phyloP scores from a whole-genome alignment of 768 basidiomycete genomes.

The Calvatia gigantea region DNA sequence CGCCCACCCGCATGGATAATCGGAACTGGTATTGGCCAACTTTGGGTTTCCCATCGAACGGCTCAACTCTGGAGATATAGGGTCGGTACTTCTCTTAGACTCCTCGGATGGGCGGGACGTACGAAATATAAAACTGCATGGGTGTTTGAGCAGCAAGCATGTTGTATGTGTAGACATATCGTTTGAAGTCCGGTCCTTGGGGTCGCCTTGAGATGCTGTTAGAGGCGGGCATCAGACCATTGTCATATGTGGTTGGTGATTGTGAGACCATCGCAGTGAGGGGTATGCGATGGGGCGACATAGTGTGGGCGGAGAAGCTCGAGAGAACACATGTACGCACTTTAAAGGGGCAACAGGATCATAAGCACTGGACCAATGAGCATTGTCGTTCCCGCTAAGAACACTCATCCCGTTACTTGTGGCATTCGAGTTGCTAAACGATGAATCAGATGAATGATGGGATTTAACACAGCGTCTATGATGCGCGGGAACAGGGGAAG shows the following conservation, averaged over 20 bases:
- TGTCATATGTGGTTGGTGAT: neutral
- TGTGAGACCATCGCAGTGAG: neutral
- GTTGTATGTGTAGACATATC: slow-evolving; percentile 52
- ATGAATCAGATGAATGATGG: slow-evolving; percentile 5
- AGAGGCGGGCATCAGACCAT: neutral
- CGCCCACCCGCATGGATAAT: slow-evolving; percentile 50
- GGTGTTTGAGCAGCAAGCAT: slow-evolving; percentile 40
- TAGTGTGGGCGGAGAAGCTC: neutral
- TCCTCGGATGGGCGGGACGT: slow-evolving; percentile 19
- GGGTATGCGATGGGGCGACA: slow-evolving; percentile 11
- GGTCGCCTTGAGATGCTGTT: slow-evolving; percentile 21
- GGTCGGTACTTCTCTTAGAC: neutral
- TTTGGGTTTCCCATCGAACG: slow-evolving; percentile 33
- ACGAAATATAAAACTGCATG: slow-evolving; percentile 52
- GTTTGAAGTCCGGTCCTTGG: slow-evolving; percentile 28
- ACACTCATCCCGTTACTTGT: slow-evolving; percentile 17
- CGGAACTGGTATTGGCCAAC: slow-evolving; percentile 50
- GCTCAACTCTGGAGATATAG: slow-evolving; percentile 38
- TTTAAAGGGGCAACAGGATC: slow-evolving; percentile 21
- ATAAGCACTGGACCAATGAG: slow-evolving; percentile 18
- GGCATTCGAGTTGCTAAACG: slow-evolving; percentile 25
- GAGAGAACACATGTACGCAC: slow-evolving; percentile 14
- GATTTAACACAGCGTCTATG: slow-evolving; percentile 1
- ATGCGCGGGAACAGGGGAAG: neutral
- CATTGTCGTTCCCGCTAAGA: neutral